These are phyloP conservation scores for Exophiala sp. DNA, from an alignment of 2,329 filamentous ascomycete species.

Conservation along the genomic window DNA sequence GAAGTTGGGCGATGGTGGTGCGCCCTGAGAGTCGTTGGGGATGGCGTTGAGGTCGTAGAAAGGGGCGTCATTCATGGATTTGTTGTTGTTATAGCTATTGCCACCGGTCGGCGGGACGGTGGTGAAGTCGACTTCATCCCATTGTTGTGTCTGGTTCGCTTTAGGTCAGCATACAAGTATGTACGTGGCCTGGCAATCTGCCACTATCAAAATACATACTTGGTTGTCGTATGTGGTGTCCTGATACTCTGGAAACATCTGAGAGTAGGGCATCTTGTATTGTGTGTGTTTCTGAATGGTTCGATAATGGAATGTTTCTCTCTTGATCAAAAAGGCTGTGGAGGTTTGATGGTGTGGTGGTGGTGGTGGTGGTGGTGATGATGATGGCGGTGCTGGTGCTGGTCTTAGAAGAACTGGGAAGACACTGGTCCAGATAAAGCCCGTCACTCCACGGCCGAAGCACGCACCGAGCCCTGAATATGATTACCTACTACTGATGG, in stretches of 20 bases:
- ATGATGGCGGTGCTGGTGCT: background rate
- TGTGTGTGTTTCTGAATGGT: background rate
- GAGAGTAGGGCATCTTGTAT: constrained; percentile 18
- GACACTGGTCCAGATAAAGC: background rate
- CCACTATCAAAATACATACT: constrained; percentile 13
- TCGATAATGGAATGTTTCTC: constrained; percentile 16
- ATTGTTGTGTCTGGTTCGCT: constrained; percentile 13
- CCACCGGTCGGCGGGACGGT: constrained; percentile 7
- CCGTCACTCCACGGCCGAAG: constrained; percentile 14
- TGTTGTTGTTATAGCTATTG: constrained; percentile 8
- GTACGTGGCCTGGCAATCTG: background rate
- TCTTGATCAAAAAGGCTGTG: background rate
- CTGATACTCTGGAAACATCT: constrained; percentile 15
- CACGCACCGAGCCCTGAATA: background rate
- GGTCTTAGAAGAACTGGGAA: constrained; percentile 5
- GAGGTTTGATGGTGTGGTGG: background rate
- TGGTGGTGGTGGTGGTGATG: background rate
- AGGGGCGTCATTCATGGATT: constrained; percentile 5
- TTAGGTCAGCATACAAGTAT: constrained; percentile 10
- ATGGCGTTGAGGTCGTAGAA: constrained; percentile 11
- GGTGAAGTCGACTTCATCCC: constrained; percentile 20
- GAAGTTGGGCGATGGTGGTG: constrained; percentile 20
- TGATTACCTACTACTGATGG: background rate
- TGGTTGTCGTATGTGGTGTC: constrained; percentile 13
- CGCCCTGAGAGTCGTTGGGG: constrained; percentile 8